Conservation (phyloP, 2,329 filamentous ascomycete genomes). For the Sporothrix sp. region DNA sequence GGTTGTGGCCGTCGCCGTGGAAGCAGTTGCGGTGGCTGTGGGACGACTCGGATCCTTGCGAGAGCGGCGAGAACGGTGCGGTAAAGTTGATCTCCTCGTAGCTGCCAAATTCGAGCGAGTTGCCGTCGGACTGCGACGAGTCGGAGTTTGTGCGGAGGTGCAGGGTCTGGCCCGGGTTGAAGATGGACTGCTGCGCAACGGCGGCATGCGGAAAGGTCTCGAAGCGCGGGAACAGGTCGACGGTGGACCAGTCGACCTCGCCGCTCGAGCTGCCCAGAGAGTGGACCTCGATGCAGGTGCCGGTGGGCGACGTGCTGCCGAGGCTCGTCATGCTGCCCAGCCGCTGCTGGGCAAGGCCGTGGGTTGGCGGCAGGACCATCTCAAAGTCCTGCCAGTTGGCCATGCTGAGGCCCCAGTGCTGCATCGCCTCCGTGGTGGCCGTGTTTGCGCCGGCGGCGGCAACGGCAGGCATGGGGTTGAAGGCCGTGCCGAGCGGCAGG, state of each 20-base stretch:
- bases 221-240: slow-evolving; percentile 65
- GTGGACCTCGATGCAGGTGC: slow-evolving; percentile 74
- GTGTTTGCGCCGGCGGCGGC: slow-evolving; percentile 39
- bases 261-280: slow-evolving; percentile 78
- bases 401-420: slow-evolving; percentile 51
- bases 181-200: slow-evolving; percentile 53
- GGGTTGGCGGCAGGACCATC: slow-evolving; percentile 32
- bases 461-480: slow-evolving; percentile 47
- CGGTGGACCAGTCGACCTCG: slow-evolving; percentile 54
- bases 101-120: slow-evolving; percentile 60
- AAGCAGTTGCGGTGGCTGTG: slow-evolving; percentile 54
- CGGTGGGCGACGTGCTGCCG: slow-evolving; percentile 60
- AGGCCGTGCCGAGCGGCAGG: slow-evolving; percentile 53
- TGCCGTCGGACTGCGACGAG: slow-evolving; percentile 64
- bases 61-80: slow-evolving; percentile 61
- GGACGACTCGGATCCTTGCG: slow-evolving; percentile 65
- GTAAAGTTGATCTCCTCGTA: slow-evolving; percentile 69
- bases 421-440: slow-evolving; percentile 41
- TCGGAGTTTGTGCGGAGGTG: slow-evolving; percentile 82
- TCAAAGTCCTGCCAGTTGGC: slow-evolving; percentile 76
- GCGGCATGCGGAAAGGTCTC: slow-evolving; percentile 53
- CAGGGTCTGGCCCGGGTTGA: slow-evolving; percentile 84
- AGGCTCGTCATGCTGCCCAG: slow-evolving; percentile 30
- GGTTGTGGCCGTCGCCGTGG: slow-evolving; percentile 41
- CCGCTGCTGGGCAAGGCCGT: slow-evolving; percentile 31